Percentiles rank a stretch among this genome's conserved stretches.
phyloP scores from a whole-genome alignment of 2,329 filamentous ascomycete species.

The Trichophaea hybrida region DNA sequence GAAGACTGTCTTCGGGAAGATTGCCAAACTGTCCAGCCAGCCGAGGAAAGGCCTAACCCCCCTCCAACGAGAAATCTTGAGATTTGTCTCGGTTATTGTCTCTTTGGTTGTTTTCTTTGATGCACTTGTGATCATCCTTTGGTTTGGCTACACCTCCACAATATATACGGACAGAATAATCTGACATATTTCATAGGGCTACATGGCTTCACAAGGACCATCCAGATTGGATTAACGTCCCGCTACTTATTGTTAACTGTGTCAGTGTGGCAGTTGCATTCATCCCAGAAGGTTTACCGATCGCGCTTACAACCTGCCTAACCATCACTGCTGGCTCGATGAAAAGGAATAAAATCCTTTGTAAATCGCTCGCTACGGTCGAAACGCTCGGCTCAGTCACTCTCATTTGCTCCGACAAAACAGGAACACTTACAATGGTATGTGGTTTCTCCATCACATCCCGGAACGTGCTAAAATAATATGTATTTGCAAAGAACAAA shows the following conservation, averaged over 20 bases:
- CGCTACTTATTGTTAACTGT: conserved; percentile 56
- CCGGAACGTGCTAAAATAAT: conserved; percentile 32
- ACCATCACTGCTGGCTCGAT: conserved; percentile 66
- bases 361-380: conserved; percentile 62
- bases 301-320: conserved; percentile 43
- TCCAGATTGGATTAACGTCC: conserved; percentile 57
- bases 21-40: conserved; percentile 56
- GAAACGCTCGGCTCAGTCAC: conserved; percentile 54
- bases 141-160: conserved; percentile 33
- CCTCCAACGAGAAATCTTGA: conserved; percentile 56
- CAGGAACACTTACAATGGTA: conserved; percentile 49
- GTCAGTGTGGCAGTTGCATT: conserved; percentile 61
- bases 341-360: conserved; percentile 61
- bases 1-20: conserved; percentile 58
- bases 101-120: conserved; percentile 52
- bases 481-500: conserved; percentile 39
- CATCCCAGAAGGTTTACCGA: conserved; percentile 59
- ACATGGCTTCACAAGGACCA: conserved; percentile 53
- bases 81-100: conserved; percentile 58
- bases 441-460: conserved; percentile 17
- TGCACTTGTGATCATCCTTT: conserved; percentile 48
- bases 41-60: conserved; percentile 54
- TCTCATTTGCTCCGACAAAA: conserved; percentile 56
- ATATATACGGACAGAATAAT: neutral
- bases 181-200: conserved; percentile 36